Percentiles rank a stretch among this genome's conserved stretches.
phyloP scores from a whole-genome alignment of 2,329 filamentous ascomycete species.

The Colletotrichum incanum region DNA sequence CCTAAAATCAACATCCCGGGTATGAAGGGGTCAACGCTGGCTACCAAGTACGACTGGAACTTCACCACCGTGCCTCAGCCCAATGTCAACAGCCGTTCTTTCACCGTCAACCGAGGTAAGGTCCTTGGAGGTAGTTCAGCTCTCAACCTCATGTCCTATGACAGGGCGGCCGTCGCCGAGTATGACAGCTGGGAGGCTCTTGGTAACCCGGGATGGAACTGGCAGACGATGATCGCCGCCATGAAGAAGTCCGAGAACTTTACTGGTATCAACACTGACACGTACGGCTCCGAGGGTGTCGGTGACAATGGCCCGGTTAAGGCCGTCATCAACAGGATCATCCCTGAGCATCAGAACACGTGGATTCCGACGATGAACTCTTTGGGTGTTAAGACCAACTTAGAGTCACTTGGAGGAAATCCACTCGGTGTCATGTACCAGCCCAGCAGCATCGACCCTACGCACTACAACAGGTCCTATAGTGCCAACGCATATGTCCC shows the following conservation, averaged over 20 bases:
- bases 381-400: slow-evolving; percentile 58
- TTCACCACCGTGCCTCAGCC: slow-evolving; percentile 58
- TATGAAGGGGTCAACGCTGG: slow-evolving; percentile 47
- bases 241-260: slow-evolving; percentile 52
- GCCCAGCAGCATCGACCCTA: slow-evolving; percentile 64
- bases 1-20: slow-evolving; percentile 49
- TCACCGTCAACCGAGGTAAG: slow-evolving; percentile 59
- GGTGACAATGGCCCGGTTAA: slow-evolving; percentile 48
- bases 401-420: slow-evolving; percentile 65
- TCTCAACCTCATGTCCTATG: slow-evolving; percentile 60
- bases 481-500: slow-evolving; percentile 60
- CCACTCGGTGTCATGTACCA: slow-evolving; percentile 66
- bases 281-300: slow-evolving; percentile 43
- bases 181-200: slow-evolving; percentile 54
- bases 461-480: slow-evolving; percentile 65
- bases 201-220: slow-evolving; percentile 55
- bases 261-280: slow-evolving; percentile 45
- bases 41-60: slow-evolving; percentile 54
- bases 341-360: slow-evolving; percentile 58
- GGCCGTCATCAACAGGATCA: slow-evolving; percentile 57
- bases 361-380: slow-evolving; percentile 63
- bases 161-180: slow-evolving; percentile 50
- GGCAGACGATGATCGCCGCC: slow-evolving; percentile 53
- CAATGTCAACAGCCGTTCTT: slow-evolving; percentile 54
- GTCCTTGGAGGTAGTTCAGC: slow-evolving; percentile 63